phyloP scores from a whole-genome alignment of 2,329 filamentous ascomycete genomes.

The Colletotrichum sp. region DNA sequence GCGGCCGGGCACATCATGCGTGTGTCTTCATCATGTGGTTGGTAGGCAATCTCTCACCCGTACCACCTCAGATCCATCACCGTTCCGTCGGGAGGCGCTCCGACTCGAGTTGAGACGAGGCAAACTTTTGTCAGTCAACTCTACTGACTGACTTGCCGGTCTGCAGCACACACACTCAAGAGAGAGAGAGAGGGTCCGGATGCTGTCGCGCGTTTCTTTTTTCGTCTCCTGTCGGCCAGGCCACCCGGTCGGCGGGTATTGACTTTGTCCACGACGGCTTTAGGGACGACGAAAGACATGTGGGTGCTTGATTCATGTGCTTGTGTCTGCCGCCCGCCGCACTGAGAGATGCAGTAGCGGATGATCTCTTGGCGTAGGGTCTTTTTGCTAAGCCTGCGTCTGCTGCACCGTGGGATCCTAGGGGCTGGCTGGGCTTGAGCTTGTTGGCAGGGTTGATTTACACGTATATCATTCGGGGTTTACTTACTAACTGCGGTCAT shows the following conservation, averaged over 20 bases:
- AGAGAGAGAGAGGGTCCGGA: neutral
- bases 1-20: neutral
- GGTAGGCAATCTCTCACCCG: neutral
- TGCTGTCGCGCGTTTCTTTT: neutral
- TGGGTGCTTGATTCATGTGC: neutral
- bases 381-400: neutral
- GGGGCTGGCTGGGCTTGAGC: neutral
- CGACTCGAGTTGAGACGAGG: neutral
- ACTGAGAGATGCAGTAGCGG: constrained; percentile 13
- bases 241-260: neutral
- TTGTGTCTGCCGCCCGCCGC: neutral
- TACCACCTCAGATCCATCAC: neutral
- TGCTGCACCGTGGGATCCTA: neutral
- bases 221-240: neutral
- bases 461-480: neutral
- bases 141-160: neutral
- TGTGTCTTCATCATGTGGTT: neutral
- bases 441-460: neutral
- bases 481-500: neutral
- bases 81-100: neutral
- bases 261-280: neutral
- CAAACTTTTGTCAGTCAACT: neutral
- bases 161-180: neutral
- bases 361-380: constrained; percentile 7
- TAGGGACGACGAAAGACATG: neutral